Evolutionary conservation across 2,329 filamentous ascomycete genomes (phyloP), one percentile per base, ranked within the genome.

Genomic region (Colletotrichum cereale): DNA sequence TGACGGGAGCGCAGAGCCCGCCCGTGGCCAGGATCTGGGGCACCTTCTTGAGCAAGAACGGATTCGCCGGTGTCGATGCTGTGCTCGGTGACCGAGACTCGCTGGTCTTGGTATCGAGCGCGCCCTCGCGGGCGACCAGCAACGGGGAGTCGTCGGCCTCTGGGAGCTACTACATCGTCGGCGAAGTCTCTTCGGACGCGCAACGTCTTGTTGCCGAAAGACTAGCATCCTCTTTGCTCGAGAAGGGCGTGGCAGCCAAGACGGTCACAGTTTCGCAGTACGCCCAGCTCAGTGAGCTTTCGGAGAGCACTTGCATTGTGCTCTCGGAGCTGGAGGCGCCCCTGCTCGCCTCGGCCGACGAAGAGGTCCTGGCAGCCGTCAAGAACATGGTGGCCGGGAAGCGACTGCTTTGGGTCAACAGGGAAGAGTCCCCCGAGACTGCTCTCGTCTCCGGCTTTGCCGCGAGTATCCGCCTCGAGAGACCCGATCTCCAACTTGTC

Each of bases 361-460:
- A 57, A 2, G n/a, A 40, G 34, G 34, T 42, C 36, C n/a, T 70
- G 14, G 16, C 21, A 8, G 62, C 52, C 44, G 5, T 57, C 21
- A 58, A 65, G 42, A 36, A 12, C 40, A 70, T 66, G 67, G 26
- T 16, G 14, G 53, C 53, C 16, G 67, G 62, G 7, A 70, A 70
- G 34, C 62, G 67, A 7, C 62, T 70, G 2, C 21, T 70, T 1
- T 70, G 62, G 67, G 62, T 44, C 29, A 70, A 66, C 52, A 66
- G 42, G 40, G 62, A 66, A 7, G 40, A 31, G n/a, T 66, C 61
- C 26, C 67, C 52, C 12, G 50, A 70, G 3, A 36, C 67, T 4
- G 62, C 52, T 16, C 62, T 70, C 42, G 26, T 70, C 62, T 66
- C 38, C 62, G 67, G 67, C 14, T 70, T 66, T 18, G 67, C 67